Evolutionary conservation across 2,329 filamentous ascomycete species (phyloP), one percentile per base, ranked within the genome.

Genomic region (Dryadomyces quercivorus): DNA sequence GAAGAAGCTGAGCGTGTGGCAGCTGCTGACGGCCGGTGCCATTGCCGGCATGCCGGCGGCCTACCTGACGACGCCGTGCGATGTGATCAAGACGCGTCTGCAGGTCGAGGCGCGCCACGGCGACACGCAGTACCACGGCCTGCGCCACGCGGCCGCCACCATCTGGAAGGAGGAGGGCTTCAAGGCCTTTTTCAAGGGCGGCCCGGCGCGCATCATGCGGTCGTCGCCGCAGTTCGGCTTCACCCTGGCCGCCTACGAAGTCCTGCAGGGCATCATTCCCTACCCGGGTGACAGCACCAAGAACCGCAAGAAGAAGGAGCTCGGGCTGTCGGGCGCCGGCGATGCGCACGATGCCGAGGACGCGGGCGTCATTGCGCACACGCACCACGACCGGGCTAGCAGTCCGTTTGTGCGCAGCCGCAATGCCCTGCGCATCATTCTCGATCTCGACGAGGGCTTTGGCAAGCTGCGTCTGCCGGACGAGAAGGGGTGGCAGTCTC

Each of bases 211-310:
- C 75, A 94, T 98, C 65, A 72, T 97, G 67, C 86, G 93, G 64
- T 96, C 90, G 0, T 96, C 90, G 13, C 93, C 93, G 16, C 93
- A 98, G 67, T 98, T 98, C 68, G 93, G 93, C 60, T 97, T 97
- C 75, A 98, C 93, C 0, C 82, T 98, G 22, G 93, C 93, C 3
- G 87, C 88, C 46, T 98, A 97, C 70, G 93, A 98, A 70, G 78
- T 98, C 42, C 75, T 98, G 51, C 90, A 96, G 72, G 86, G 76
- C 58, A 53, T 83, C 46, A 72, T 97, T 47, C 93, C 93, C 6
- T 82, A 87, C 75, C 89, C 90, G 2, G 47, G 55, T 40, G n/a
- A 50, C 38, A 45, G 16, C 36, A n/a, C 88, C 53, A 73, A 72
- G 45, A 70, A 75, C 36, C 36, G 36, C 36, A 40, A 40, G 58